A percentile compares a stretch with the other conserved stretches of the same genome.
These are phyloP conservation scores for Trametes sanguinea DNA, from an alignment of 768 basidiomycete genomes.

Conservation along the genomic window DNA sequence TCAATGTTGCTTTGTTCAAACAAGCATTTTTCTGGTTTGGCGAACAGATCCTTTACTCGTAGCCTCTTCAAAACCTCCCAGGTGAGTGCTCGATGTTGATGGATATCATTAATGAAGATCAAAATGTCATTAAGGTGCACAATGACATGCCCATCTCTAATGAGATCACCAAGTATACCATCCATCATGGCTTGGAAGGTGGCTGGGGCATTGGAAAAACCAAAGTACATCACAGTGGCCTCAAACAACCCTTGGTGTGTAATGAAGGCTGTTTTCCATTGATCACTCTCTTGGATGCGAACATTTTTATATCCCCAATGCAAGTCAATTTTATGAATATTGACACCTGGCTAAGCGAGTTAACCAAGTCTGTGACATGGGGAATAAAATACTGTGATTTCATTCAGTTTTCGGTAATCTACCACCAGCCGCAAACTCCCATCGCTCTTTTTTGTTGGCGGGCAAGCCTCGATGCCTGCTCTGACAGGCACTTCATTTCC, in stretches of 20 bases:
- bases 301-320: conserved; percentile 37
- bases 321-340: conserved; percentile 30
- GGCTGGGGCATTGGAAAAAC: conserved; percentile 9
- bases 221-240: conserved; percentile 14
- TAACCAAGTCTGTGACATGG: too few relatives aligned
- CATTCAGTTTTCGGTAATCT: too few relatives aligned
- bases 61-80: conserved; percentile 28
- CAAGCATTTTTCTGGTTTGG: conserved; percentile 36
- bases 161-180: conserved; percentile 18
- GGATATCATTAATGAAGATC: conserved; percentile 16
- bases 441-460: background rate
- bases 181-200: conserved; percentile 20
- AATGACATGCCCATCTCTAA: conserved; percentile 16
- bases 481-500: too few relatives aligned
- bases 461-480: too few relatives aligned
- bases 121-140: conserved; percentile 21
- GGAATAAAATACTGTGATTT: too few relatives aligned
- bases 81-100: conserved; percentile 24
- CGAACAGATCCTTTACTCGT: conserved; percentile 33
- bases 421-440: too few relatives aligned
- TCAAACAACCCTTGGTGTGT: background rate
- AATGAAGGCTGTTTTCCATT: conserved; percentile 37
- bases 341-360: too few relatives aligned
- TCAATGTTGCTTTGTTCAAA: conserved; percentile 41
- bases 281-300: conserved; percentile 21